Percentiles rank a stretch among this genome's conserved stretches.
phyloP scores from a whole-genome alignment of 2,329 filamentous ascomycete species.

The Apiospora arundinis region DNA sequence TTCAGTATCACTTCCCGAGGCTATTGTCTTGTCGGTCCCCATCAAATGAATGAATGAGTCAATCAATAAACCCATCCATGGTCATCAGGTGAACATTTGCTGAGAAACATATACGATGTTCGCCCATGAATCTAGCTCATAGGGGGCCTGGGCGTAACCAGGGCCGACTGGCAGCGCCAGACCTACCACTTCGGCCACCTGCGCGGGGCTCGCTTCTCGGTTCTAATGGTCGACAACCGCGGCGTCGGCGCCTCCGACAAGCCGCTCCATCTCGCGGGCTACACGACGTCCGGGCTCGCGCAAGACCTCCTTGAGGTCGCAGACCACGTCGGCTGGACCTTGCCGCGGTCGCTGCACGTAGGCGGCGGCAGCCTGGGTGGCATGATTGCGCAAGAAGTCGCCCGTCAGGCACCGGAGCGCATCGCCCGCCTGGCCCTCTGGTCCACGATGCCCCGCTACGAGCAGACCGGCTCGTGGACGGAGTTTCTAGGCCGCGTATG shows the following conservation, averaged over 20 bases:
- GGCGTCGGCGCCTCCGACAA: constrained; percentile 83
- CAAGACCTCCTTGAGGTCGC: constrained; percentile 73
- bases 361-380: constrained; percentile 85
- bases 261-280: constrained; percentile 67
- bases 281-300: constrained; percentile 87
- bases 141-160: constrained; percentile 75
- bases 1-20: constrained; percentile 20
- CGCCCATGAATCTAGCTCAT: constrained; percentile 58
- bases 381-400: constrained; percentile 87
- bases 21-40: background rate
- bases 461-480: constrained; percentile 49
- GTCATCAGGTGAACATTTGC: background rate
- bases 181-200: constrained; percentile 82
- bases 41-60: background rate
- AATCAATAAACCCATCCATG: background rate
- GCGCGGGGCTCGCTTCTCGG: constrained; percentile 70
- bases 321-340: constrained; percentile 70
- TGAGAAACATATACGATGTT: background rate
- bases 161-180: constrained; percentile 80
- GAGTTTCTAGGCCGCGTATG: constrained; percentile 55
- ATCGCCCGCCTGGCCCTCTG: constrained; percentile 65
- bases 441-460: constrained; percentile 64
- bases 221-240: constrained; percentile 82
- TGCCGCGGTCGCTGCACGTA: constrained; percentile 60
- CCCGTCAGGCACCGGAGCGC: constrained; percentile 55